A percentile compares a stretch with the other conserved stretches of the same genome.
These are phyloP conservation scores for Plectosphaerella sp. DNA, from an alignment of 2,329 filamentous ascomycete species.

Conservation along the genomic window DNA sequence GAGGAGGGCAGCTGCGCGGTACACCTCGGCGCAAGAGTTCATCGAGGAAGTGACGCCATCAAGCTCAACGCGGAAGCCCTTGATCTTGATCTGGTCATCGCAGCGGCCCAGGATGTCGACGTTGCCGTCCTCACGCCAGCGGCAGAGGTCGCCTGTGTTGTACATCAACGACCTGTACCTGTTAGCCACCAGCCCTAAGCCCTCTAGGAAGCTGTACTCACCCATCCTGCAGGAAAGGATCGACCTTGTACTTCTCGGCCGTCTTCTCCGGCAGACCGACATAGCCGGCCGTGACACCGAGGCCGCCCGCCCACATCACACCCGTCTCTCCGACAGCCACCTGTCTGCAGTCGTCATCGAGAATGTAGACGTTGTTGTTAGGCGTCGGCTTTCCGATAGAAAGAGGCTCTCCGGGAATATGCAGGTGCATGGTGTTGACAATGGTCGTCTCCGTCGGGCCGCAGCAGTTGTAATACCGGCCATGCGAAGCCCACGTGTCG, in stretches of 20 bases:
- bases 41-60: conserved; percentile 50
- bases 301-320: conserved; percentile 52
- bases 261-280: conserved; percentile 47
- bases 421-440: conserved; percentile 51
- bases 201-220: conserved; percentile 19
- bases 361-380: conserved; percentile 51
- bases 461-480: conserved; percentile 50
- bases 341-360: conserved; percentile 34
- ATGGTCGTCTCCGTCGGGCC: conserved; percentile 57
- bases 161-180: conserved; percentile 44
- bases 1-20: conserved; percentile 39
- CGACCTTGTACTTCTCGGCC: conserved; percentile 39
- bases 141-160: conserved; percentile 54
- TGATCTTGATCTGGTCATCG: conserved; percentile 57
- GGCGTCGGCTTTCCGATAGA: conserved; percentile 51
- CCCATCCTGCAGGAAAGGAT: conserved; percentile 47
- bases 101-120: conserved; percentile 50
- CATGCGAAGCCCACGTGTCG: conserved; percentile 47
- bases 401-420: conserved; percentile 37
- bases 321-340: conserved; percentile 42
- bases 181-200: not conserved
- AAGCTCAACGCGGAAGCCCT: conserved; percentile 52
- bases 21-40: conserved; percentile 38
- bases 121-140: conserved; percentile 46
- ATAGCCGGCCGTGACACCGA: conserved; percentile 50